phyloP scores from a whole-genome alignment of 768 basidiomycete genomes.

The Leccinum broughii region DNA sequence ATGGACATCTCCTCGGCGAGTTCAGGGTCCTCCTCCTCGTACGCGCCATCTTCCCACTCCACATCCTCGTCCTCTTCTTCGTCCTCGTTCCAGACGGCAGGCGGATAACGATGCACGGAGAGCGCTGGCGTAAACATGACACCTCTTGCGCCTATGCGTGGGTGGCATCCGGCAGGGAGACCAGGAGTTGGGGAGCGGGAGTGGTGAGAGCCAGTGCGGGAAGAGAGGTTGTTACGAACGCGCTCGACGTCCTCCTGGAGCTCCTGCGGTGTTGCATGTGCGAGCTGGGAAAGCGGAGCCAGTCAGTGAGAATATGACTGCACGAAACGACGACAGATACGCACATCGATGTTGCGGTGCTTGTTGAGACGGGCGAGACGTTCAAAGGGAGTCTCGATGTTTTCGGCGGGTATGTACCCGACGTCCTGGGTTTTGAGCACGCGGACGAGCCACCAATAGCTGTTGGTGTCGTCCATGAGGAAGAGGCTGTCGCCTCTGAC shows the following conservation, averaged over 20 bases:
- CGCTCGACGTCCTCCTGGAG: conserved; percentile 58
- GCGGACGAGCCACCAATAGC: conserved; percentile 99
- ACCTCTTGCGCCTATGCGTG: conserved; percentile 37
- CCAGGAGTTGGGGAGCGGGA: conserved; percentile 49
- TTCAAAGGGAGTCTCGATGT: conserved; percentile 98
- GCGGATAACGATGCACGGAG: conserved; percentile 72
- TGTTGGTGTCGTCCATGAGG: conserved; percentile 97
- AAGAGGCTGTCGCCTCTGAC: conserved; percentile 97
- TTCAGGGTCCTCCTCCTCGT: conserved; percentile 67
- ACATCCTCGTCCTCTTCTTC: conserved; percentile 57
- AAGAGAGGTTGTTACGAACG: conserved; percentile 50
- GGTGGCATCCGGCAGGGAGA: conserved; percentile 28
- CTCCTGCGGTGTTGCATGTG: conserved; percentile 47
- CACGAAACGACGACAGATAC: conserved; percentile 30
- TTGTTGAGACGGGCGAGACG: conserved; percentile 94
- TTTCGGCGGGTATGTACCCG: conserved; percentile 99
- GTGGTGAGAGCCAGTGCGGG: conserved; percentile 48
- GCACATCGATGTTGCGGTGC: conserved; percentile 93
- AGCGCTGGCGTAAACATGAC: conserved; percentile 76
- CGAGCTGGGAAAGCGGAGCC: conserved; percentile 23
- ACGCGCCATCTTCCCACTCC: conserved; percentile 64
- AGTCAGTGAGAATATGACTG: background rate
- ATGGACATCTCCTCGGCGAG: conserved; percentile 55
- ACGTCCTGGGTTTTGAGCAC: conserved; percentile 99
- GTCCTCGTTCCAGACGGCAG: conserved; percentile 81